These are phyloP conservation scores for Metarhizium anisopliae DNA, from an alignment of 2,329 filamentous ascomycete genomes.

Conservation along the genomic window DNA sequence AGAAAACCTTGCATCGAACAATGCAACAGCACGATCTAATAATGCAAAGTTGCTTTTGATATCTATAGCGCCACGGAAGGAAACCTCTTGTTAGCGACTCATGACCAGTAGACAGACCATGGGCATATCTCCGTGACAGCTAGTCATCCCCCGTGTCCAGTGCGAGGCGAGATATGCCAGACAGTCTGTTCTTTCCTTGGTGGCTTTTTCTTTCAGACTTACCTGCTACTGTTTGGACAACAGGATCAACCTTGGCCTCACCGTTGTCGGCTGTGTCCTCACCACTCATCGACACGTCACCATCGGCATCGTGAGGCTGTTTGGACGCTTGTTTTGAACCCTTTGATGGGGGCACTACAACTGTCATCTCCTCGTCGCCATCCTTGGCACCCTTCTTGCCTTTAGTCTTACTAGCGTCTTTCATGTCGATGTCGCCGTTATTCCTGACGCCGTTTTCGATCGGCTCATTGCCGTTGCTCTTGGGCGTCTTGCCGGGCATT, in stretches of 20 bases:
- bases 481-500: slow-evolving; percentile 68
- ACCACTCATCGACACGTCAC: slow-evolving; percentile 64
- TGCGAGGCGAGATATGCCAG: background rate
- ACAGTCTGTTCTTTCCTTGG: background rate
- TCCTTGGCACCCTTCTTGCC: slow-evolving; percentile 56
- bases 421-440: slow-evolving; percentile 59
- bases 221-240: slow-evolving; percentile 53
- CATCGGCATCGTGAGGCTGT: slow-evolving; percentile 51
- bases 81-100: slow-evolving; percentile 9
- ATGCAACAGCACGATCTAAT: slow-evolving; percentile 80
- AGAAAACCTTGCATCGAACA: slow-evolving; percentile 93
- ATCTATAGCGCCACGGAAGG: slow-evolving; percentile 45
- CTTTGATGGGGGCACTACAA: slow-evolving; percentile 69
- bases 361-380: slow-evolving; percentile 71
- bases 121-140: background rate
- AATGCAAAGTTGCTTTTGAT: slow-evolving; percentile 92
- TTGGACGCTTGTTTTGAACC: slow-evolving; percentile 48
- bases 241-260: slow-evolving; percentile 51
- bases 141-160: background rate
- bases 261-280: slow-evolving; percentile 43
- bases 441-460: slow-evolving; percentile 59
- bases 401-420: slow-evolving; percentile 58
- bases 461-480: slow-evolving; percentile 62
- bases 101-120: background rate
- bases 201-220: slow-evolving; percentile 15